Percentiles rank a stretch among this genome's conserved stretches.
phyloP scores from a whole-genome alignment of 202 grass and related monocot genomes.

The Musa balbisiana region DNA sequence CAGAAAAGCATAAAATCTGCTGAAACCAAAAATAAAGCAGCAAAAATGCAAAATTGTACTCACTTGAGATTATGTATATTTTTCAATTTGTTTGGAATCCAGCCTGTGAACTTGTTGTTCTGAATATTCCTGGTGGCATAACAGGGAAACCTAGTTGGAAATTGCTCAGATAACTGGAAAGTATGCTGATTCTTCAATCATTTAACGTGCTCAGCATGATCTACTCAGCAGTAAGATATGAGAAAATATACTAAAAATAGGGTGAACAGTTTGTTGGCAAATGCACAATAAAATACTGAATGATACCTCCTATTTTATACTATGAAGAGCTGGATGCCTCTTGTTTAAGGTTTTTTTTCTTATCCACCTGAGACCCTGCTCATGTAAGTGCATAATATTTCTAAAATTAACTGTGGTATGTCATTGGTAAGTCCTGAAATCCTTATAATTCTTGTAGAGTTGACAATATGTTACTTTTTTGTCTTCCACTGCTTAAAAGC shows the following conservation, averaged over 20 bases:
- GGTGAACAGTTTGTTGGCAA: too few species aligned
- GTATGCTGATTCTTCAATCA: neutral
- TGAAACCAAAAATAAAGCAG: neutral
- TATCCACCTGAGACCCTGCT: neutral
- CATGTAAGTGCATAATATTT: neutral
- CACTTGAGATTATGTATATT: constrained; percentile 58
- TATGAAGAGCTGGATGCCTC: neutral
- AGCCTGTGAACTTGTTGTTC: constrained; percentile 85
- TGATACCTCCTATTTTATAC: too few species aligned
- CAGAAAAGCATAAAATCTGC: neutral
- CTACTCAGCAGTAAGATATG: neutral
- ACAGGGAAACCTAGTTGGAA: constrained; percentile 14
- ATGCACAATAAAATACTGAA: too few species aligned
- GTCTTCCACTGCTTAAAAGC: neutral
- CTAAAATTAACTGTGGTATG: neutral
- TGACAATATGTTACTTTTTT: neutral
- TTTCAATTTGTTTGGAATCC: constrained; percentile 69
- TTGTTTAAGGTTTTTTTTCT: neutral
- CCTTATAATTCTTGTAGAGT: neutral
- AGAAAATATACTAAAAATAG: neutral
- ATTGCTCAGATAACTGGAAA: neutral
- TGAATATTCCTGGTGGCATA: constrained; percentile 57
- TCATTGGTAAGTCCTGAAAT: neutral
- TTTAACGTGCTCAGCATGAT: neutral
- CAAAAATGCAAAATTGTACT: constrained; percentile 18